These are phyloP conservation scores for Trametes versicolor DNA, from an alignment of 1,284 basidiomycete species.

Conservation along the genomic window DNA sequence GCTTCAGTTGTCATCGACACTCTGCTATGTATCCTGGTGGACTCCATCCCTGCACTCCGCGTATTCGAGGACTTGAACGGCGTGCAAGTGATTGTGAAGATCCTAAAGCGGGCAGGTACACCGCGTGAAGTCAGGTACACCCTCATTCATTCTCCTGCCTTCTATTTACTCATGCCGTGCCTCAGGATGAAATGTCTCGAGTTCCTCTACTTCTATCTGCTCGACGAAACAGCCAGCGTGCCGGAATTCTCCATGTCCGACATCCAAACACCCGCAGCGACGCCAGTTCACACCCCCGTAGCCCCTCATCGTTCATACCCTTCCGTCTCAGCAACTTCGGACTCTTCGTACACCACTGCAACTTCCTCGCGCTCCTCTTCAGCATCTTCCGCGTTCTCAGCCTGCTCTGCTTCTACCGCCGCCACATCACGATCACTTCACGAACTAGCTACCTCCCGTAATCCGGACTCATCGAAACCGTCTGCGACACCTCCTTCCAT, in stretches of 20 bases:
- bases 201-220: constrained; percentile 91
- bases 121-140: constrained; percentile 84
- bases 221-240: constrained; percentile 68
- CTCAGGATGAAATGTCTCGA: constrained; percentile 92
- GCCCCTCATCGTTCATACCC: constrained; percentile 23
- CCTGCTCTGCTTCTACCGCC: constrained; percentile 27
- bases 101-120: constrained; percentile 84
- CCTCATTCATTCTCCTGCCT: neutral
- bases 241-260: constrained; percentile 16
- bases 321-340: constrained; percentile 24
- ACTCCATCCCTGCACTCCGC: constrained; percentile 76
- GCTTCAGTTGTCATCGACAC: constrained; percentile 81
- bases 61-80: constrained; percentile 81
- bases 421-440: constrained; percentile 31
- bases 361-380: constrained; percentile 30
- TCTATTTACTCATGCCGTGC: neutral
- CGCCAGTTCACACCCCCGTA: constrained; percentile 1
- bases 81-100: constrained; percentile 81
- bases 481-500: constrained; percentile 6
- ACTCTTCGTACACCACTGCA: constrained; percentile 19
- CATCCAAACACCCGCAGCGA: constrained; percentile 15
- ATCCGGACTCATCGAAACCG: constrained; percentile 20
- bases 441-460: constrained; percentile 21
- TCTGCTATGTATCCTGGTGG: constrained; percentile 85
- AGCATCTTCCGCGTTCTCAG: constrained; percentile 30